phyloP scores from a whole-genome alignment of 805 yeast species.

The Ogataea nitratoaversa region DNA sequence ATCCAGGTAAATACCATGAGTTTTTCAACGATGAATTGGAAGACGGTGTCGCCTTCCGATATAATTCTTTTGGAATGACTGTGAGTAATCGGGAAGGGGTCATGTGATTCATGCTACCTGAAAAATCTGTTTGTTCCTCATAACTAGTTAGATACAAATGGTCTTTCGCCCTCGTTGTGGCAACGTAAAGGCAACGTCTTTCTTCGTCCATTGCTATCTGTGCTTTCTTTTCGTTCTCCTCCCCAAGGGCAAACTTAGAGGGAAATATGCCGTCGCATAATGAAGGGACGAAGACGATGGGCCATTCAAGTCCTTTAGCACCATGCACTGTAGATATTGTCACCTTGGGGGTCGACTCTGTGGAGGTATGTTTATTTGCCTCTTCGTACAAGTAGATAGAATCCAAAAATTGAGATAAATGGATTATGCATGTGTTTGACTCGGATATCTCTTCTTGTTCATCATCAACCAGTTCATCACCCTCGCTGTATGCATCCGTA shows the following conservation, averaged over 20 bases:
- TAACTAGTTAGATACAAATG: conserved; percentile 20
- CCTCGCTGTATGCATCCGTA: conserved; percentile 18
- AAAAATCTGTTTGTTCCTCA: conserved; percentile 13
- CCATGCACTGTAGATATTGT: conserved; percentile 81
- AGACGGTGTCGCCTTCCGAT: not conserved
- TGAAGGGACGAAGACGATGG: conserved; percentile 79
- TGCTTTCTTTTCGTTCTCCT: conserved; percentile 18
- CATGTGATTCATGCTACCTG: conserved; percentile 4
- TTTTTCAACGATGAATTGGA: too few species aligned
- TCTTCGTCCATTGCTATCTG: conserved; percentile 60
- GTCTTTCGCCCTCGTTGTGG: conserved; percentile 77
- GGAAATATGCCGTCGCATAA: conserved; percentile 66
- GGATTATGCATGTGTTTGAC: conserved; percentile 17
- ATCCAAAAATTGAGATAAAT: conserved; percentile 30
- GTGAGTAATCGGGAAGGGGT: not conserved
- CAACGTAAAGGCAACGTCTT: conserved; percentile 81
- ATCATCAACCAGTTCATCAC: conserved; percentile 2
- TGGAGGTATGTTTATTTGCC: conserved; percentile 7
- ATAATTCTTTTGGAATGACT: not conserved
- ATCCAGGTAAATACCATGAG: too few species aligned
- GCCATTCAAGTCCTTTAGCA: conserved; percentile 95
- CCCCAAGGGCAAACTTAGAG: conserved; percentile 40
- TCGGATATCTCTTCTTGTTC: conserved; percentile 19
- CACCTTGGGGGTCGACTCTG: conserved; percentile 18
- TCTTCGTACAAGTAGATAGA: conserved; percentile 29